Evolutionary conservation across 1,284 basidiomycete genomes (phyloP).

Genomic region (Lentinula novae-zelandiae): DNA sequence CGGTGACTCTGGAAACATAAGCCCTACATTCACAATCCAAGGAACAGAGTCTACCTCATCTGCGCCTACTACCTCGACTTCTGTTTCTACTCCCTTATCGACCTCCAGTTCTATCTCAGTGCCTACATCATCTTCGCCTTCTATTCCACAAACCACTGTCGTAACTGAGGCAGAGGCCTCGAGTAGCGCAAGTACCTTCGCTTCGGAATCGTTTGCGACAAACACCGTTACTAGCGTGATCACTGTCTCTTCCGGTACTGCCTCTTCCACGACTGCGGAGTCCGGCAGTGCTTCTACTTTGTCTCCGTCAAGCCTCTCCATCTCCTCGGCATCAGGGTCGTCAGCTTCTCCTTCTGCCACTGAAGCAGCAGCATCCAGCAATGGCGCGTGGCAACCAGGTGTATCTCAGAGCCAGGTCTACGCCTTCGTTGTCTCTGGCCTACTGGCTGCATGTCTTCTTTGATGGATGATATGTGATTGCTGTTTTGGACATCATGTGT

Average conservation of each 20-base stretch:
- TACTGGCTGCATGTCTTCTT: background rate
- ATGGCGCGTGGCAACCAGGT: background rate
- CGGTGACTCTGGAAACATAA: slow-evolving; percentile 40
- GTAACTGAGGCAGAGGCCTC: background rate
- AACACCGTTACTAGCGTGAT: background rate
- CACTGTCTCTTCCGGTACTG: background rate
- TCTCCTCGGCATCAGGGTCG: background rate
- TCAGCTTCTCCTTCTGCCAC: background rate
- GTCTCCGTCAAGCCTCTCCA: background rate
- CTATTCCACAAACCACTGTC: background rate
- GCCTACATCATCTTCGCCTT: background rate
- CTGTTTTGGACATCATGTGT: background rate
- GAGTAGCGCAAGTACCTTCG: background rate
- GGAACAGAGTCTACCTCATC: slow-evolving; percentile 8
- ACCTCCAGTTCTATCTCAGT: background rate
- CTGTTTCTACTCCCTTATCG: background rate
- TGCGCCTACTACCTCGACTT: background rate
- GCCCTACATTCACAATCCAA: slow-evolving; percentile 39
- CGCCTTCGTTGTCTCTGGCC: background rate
- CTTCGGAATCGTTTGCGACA: background rate
- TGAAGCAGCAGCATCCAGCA: slow-evolving; percentile 1
- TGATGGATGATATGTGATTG: background rate
- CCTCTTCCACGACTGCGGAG: background rate
- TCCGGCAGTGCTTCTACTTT: background rate
- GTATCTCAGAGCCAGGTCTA: background rate